Percentiles rank a stretch among this genome's conserved stretches.
Evolutionary conservation across 2,329 filamentous ascomycete species (phyloP).

Genomic region (Fusarium dlaminii): DNA sequence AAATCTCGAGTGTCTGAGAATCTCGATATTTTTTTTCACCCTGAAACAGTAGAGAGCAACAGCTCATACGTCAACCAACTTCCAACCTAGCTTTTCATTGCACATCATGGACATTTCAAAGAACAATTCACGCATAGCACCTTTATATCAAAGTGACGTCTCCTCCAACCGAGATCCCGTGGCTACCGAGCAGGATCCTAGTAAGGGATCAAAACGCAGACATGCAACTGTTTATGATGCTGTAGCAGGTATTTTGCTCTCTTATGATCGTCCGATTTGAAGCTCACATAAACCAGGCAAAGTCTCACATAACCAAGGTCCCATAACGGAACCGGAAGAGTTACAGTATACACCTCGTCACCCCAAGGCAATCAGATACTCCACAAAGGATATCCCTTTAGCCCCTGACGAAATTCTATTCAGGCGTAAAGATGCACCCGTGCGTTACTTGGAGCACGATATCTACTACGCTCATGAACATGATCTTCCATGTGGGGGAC

Average conservation of each 20-base stretch:
- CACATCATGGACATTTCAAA: slow-evolving; percentile 21
- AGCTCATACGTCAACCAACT: background rate
- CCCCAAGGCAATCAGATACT: slow-evolving; percentile 36
- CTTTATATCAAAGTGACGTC: slow-evolving; percentile 16
- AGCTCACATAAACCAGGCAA: slow-evolving; percentile 45
- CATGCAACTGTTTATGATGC: slow-evolving; percentile 75
- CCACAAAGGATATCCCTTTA: slow-evolving; percentile 50
- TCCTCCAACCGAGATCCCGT: slow-evolving; percentile 6
- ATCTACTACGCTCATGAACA: slow-evolving; percentile 73
- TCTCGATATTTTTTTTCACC: slow-evolving; percentile 14
- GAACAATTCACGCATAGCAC: background rate
- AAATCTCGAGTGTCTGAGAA: background rate
- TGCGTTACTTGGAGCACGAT: slow-evolving; percentile 75
- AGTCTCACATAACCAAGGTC: slow-evolving; percentile 40
- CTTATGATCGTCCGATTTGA: slow-evolving; percentile 7
- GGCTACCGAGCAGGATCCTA: slow-evolving; percentile 10
- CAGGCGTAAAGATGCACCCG: slow-evolving; percentile 69
- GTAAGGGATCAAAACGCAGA: slow-evolving; percentile 40
- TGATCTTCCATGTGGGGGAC: slow-evolving; percentile 58
- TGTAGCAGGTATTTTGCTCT: slow-evolving; percentile 66
- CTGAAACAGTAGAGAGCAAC: background rate
- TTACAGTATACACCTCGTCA: slow-evolving; percentile 19
- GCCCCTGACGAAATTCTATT: slow-evolving; percentile 79
- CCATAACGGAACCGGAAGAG: slow-evolving; percentile 36
- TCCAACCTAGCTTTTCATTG: background rate